Evolutionary conservation across 805 yeast genomes (phyloP).

Genomic region (Cephaloascus albidus): DNA sequence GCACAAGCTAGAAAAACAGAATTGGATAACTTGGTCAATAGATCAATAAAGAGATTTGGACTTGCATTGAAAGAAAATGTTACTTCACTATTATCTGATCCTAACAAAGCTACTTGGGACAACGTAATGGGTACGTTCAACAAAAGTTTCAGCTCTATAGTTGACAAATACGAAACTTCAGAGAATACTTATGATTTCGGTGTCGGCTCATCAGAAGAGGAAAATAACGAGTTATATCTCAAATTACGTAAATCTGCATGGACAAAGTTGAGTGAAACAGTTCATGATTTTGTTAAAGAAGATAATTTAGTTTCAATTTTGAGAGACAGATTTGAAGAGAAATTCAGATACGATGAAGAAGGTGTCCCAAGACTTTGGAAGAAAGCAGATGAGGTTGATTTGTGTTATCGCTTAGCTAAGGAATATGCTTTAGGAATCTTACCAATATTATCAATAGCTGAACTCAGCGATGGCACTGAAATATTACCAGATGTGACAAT

Average conservation of each 20-base stretch:
- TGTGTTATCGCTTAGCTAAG: conserved; percentile 51
- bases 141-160: background rate
- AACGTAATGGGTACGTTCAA: conserved; percentile 35
- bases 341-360: conserved; percentile 72
- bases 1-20: conserved; percentile 27
- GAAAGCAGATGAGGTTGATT: conserved; percentile 63
- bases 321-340: conserved; percentile 74
- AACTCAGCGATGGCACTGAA: conserved; percentile 39
- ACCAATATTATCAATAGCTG: conserved; percentile 52
- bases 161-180: conserved; percentile 5
- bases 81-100: conserved; percentile 36
- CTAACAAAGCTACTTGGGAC: conserved; percentile 55
- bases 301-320: conserved; percentile 59
- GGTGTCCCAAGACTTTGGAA: conserved; percentile 81
- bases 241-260: conserved; percentile 51
- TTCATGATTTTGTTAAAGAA: conserved; percentile 54
- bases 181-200: conserved; percentile 46
- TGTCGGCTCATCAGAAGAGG: conserved; percentile 43
- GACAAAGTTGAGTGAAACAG: conserved; percentile 47
- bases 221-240: conserved; percentile 29
- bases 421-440: conserved; percentile 45
- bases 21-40: conserved; percentile 28
- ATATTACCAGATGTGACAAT: conserved; percentile 51
- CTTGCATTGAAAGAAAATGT: conserved; percentile 41
- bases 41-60: conserved; percentile 36